Evolutionary conservation across 192 early-diverging fungal genomes (phyloP), one percentile per base, ranked within the genome.

Genomic region (Backusella circina): DNA sequence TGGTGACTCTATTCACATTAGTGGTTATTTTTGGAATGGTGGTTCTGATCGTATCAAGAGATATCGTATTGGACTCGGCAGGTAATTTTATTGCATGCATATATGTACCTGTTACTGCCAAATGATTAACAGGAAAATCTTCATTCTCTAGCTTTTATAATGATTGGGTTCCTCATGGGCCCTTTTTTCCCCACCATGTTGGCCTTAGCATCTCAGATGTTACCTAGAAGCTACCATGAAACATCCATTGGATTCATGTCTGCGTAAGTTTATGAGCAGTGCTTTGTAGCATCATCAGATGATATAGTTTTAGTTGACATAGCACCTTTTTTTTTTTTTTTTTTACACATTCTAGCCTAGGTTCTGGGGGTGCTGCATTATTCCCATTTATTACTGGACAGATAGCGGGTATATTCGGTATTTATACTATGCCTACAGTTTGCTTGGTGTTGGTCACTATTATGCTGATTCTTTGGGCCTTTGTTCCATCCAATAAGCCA

Each of bases 151-250:
- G 73, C 36, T 3, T 36, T 77, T 31, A 35, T 80, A 9, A 26
- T 38, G 28, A 8, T 76, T n/a, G 79, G 79, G 10, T 51, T 70
- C 23, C 23, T 74, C 3, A 31, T 77, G 1, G 79, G 79, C 8
- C 79, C 79, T 5, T 57, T 80, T 71, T 80, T 80, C 26, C 79
- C 79, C 28, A 75, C 79, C 2, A 71, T 71, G 18, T 77, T 82
- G 2, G 76, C 81, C 21, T 57, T 82, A 28, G 70, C 75, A 13
- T 79, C 77, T 16, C 47, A 79, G 41, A 30, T 30, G 0, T 39
- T 82, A 2, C 78, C 81, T 4, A 70, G 67, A 30, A 37, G 73
- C 13, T 47, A 79, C 41, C 71, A 73, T 65, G 75, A 77, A 5
- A 82, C 77, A 5, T 72, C 77, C 0, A 70, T 82, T 57, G 81